These are phyloP conservation scores for Vaccinium darrowii DNA, from an alignment of 148 eudicot species.

Conservation along the genomic window DNA sequence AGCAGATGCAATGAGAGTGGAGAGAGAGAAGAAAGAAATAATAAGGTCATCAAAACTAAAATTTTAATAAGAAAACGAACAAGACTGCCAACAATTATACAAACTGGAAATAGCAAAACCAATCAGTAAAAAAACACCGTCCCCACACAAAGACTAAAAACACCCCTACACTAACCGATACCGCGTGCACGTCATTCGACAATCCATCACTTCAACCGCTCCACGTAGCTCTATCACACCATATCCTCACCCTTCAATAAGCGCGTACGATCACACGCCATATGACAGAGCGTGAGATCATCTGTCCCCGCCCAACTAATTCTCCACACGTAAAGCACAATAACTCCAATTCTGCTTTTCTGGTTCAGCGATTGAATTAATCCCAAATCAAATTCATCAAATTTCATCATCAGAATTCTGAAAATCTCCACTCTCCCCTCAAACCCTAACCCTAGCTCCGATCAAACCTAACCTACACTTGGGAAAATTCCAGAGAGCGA, in stretches of 20 bases:
- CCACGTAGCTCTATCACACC: not conserved
- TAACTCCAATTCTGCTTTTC: not conserved
- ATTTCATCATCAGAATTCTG: not conserved
- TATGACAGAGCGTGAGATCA: not conserved
- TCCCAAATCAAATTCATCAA: not conserved
- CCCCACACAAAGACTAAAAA: not conserved
- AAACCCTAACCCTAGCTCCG: slow-evolving; percentile 13
- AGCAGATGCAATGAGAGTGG: too few relatives aligned
- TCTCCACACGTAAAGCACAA: slow-evolving; percentile 12
- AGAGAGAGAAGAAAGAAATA: too few relatives aligned
- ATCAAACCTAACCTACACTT: not conserved
- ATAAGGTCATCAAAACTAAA: too few relatives aligned
- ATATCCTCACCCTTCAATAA: not conserved
- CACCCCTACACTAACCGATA: not conserved
- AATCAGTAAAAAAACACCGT: not conserved
- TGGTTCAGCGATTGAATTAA: not conserved
- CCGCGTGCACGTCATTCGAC: not conserved
- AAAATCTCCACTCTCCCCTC: not conserved
- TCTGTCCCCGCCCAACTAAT: not conserved
- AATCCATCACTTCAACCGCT: too few relatives aligned
- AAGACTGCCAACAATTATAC: not conserved
- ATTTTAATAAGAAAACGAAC: too few relatives aligned
- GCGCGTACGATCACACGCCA: not conserved
- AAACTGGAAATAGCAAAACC: slow-evolving; percentile 2
- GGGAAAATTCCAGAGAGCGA: not conserved